Evolutionary conservation across 1,139 yeast genomes (phyloP).

Genomic region (Wickerhamomyces sp.): DNA sequence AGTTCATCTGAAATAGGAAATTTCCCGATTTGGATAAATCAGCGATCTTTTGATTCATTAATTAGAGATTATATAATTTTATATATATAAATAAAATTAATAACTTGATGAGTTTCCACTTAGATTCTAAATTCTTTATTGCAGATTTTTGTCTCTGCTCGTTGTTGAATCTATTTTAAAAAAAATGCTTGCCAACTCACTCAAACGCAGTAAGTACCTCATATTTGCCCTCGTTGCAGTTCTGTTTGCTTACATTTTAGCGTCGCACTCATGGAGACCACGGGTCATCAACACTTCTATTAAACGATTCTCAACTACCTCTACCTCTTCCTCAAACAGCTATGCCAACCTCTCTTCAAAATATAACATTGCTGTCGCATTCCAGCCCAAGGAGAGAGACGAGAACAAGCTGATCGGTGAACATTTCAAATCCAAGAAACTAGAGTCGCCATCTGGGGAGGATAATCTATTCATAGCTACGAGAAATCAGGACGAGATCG

Average conservation of each 20-base stretch:
- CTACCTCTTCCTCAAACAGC: constrained; percentile 6
- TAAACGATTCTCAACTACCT: constrained; percentile 6
- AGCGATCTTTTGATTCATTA: no score
- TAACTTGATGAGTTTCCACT: no score
- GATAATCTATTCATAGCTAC: constrained; percentile 69
- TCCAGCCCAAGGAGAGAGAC: constrained; percentile 65
- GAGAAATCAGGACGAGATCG: constrained; percentile 37
- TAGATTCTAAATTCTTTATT: no score
- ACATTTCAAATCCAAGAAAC: constrained; percentile 26
- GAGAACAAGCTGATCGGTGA: constrained; percentile 34
- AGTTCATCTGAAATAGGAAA: constrained; percentile 1
- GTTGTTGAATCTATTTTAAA: no score
- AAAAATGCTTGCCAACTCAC: constrained; percentile 13
- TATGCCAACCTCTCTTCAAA: constrained; percentile 24
- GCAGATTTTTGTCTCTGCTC: no score
- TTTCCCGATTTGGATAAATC: constrained; percentile 1
- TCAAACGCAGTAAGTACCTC: constrained; percentile 22
- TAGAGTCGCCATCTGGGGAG: constrained; percentile 71
- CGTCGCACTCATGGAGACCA: constrained; percentile 7
- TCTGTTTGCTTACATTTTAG: constrained; percentile 20
- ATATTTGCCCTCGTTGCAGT: constrained; percentile 10
- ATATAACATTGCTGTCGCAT: constrained; percentile 63
- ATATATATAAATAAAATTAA: no score
- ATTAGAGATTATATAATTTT: no score
- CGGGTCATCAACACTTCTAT: not conserved